Base-by-base conservation (phyloP, 2,329 filamentous ascomycete genomes). In the Trichoderma gracile region DNA sequence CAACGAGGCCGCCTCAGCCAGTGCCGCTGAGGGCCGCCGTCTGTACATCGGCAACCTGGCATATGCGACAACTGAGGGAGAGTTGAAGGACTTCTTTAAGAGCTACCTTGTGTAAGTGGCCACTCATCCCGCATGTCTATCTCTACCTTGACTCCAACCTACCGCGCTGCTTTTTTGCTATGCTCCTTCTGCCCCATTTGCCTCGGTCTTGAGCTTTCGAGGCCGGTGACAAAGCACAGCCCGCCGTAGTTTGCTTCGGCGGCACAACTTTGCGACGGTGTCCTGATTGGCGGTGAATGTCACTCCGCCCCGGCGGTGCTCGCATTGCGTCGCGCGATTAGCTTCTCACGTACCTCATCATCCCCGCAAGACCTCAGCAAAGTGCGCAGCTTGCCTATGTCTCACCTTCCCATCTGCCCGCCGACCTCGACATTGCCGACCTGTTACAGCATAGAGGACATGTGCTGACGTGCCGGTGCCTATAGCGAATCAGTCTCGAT, bases 11-110 rank as follows among this genome's bases (percentile, higher is more conserved):
- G 93, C 95, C 78, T 89, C 95, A 80, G 92, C 93, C 82, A 97
- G 93, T 84, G 95, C 95, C 81, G 93, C 94, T 81, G 95, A 99
- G 86, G 94, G 95, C 81, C 92, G 95, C 85, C 92, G 95, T 84
- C 90, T 99, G 76, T 99, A 99, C 85, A 98, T 99, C 85, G 95
- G 95, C 86, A 99, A 99, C 87, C 91, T 99, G 88, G 95, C 95
- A 77, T 99, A 99, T 82, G 93, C 94, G 89, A 98, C 95, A 89
- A 97, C 93, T 81, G 95, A 98, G 91, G 95, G 91, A 90, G 93
- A 97, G 89, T 92, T 99, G 87, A 97, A 96, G 87, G 91, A 95
- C 75, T 99, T 99, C 88, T 99, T 99, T 90, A 94, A 95, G 87
- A 91, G 89, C 82, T 98, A 97, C 87, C 90, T 95, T 85, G 92